A percentile compares a stretch with the other conserved stretches of the same genome.
These are phyloP conservation scores for Dionaea muscipula DNA, from an alignment of 179 eudicot species.

Conservation along the genomic window DNA sequence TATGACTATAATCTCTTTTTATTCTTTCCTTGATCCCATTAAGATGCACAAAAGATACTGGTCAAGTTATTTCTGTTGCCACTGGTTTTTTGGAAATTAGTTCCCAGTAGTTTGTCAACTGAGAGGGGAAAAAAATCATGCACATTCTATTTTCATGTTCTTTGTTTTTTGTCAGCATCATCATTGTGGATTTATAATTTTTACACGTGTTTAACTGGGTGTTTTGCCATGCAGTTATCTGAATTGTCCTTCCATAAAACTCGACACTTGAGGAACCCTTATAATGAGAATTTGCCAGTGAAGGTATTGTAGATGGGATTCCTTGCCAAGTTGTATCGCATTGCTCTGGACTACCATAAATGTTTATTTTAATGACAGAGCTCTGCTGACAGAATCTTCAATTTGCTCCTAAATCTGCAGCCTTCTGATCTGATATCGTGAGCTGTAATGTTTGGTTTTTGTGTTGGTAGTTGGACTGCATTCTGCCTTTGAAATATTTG, in stretches of 20 bases:
- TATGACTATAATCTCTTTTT: too few relatives aligned
- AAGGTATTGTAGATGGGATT: conserved; percentile 41
- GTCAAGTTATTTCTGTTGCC: too few relatives aligned
- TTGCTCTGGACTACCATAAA: not conserved
- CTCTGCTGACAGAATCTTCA: too few relatives aligned
- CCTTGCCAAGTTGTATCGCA: not conserved
- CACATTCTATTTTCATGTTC: not conserved
- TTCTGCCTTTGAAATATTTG: too few relatives aligned
- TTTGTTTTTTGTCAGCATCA: too few relatives aligned
- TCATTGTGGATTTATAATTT: not conserved
- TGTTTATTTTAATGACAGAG: too few relatives aligned
- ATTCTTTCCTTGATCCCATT: too few relatives aligned
- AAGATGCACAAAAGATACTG: too few relatives aligned
- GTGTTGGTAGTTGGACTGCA: not conserved
- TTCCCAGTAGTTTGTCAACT: too few relatives aligned
- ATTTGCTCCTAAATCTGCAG: too few relatives aligned
- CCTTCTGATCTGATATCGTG: not conserved
- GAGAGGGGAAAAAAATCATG: too few relatives aligned
- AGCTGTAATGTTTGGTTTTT: not conserved
- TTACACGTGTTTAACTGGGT: not conserved
- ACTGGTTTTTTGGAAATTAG: too few relatives aligned
- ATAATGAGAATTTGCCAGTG: conserved; percentile 86
- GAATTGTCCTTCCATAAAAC: conserved; percentile 88
- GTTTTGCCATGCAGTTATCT: conserved; percentile 57
- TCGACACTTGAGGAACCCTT: conserved; percentile 88